phyloP scores from a whole-genome alignment of 495 filamentous ascomycete genomes.

The Filosporella fistucella region DNA sequence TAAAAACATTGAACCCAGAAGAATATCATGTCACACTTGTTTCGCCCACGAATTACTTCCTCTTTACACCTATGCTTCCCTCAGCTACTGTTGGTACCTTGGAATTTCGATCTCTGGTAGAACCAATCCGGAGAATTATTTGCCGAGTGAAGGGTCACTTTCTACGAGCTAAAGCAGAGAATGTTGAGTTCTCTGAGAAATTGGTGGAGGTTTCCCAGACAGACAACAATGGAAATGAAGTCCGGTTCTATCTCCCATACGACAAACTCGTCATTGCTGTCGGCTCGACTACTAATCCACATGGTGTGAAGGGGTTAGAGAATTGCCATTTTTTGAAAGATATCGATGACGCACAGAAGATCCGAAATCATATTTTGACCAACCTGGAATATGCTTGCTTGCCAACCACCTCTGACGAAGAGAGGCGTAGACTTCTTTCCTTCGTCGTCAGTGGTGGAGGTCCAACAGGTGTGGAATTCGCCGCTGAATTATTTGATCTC shows the following conservation, averaged over 20 bases:
- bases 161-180: conserved; percentile 76
- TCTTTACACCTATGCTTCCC: conserved; percentile 97
- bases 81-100: conserved; percentile 95
- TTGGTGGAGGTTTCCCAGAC: conserved; percentile 80
- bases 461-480: conserved; percentile 96
- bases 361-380: conserved; percentile 84
- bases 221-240: conserved; percentile 62
- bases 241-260: conserved; percentile 91
- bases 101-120: conserved; percentile 83
- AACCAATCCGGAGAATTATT: conserved; percentile 86
- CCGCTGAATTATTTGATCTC: conserved; percentile 92
- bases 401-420: conserved; percentile 85
- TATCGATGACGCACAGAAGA: conserved; percentile 82
- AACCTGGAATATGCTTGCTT: conserved; percentile 93
- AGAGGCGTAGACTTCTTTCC: conserved; percentile 80
- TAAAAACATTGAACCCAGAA: conserved; percentile 85
- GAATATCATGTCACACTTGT: conserved; percentile 91
- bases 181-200: conserved; percentile 87
- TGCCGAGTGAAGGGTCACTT: conserved; percentile 79
- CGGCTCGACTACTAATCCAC: conserved; percentile 87
- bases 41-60: conserved; percentile 90
- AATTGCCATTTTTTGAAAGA: conserved; percentile 93
- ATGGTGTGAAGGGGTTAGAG: conserved; percentile 93
- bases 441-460: conserved; percentile 95
- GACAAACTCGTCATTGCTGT: conserved; percentile 97